phyloP scores from a whole-genome alignment of 805 yeast genomes.

The Candida dendrica region DNA sequence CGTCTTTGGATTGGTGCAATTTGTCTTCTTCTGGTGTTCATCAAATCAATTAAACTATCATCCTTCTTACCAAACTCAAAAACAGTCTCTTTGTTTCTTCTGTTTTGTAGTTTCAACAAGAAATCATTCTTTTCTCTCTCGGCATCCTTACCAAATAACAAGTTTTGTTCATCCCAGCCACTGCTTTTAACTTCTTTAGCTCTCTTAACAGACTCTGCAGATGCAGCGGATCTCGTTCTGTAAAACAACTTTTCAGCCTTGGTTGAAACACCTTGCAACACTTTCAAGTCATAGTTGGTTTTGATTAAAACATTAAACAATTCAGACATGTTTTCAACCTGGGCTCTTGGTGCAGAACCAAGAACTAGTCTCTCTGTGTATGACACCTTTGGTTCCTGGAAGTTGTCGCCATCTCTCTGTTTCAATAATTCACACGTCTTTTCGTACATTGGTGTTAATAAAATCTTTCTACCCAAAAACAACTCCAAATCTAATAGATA shows the following conservation, averaged over 20 bases:
- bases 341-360: conserved; percentile 73
- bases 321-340: conserved; percentile 68
- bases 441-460: conserved; percentile 64
- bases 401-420: conserved; percentile 34
- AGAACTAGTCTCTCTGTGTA: conserved; percentile 73
- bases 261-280: conserved; percentile 60
- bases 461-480: conserved; percentile 77
- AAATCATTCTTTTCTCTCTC: conserved; percentile 70
- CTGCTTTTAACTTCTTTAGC: conserved; percentile 66
- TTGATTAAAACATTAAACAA: conserved; percentile 52
- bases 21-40: conserved; percentile 81
- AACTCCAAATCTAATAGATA: conserved; percentile 85
- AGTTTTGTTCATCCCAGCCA: conserved; percentile 88
- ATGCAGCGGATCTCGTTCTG: conserved; percentile 82
- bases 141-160: conserved; percentile 67
- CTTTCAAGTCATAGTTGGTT: conserved; percentile 61
- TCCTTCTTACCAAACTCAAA: conserved; percentile 74
- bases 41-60: conserved; percentile 69
- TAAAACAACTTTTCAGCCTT: conserved; percentile 87
- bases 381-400: conserved; percentile 50
- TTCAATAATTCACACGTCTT: conserved; percentile 48
- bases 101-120: conserved; percentile 61
- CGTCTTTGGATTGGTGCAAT: conserved; percentile 81
- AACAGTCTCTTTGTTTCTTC: conserved; percentile 80
- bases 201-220: conserved; percentile 77